These are phyloP conservation scores for Stipa capillata DNA, from an alignment of 176 grass and related monocot genomes.

Conservation along the genomic window DNA sequence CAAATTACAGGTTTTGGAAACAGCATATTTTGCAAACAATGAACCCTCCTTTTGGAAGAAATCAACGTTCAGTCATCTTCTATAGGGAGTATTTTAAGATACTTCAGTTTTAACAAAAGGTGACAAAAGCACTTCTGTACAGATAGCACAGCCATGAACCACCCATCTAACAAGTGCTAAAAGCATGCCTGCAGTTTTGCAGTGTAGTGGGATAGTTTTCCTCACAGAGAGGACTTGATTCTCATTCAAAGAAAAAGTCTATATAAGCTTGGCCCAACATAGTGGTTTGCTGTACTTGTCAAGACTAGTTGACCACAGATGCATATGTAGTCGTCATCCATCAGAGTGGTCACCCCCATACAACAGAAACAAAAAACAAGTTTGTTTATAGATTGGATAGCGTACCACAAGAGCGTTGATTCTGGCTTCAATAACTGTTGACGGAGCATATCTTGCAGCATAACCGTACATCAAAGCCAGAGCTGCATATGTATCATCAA, in stretches of 20 bases:
- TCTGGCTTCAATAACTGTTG: conserved; percentile 97
- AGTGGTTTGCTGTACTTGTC: background rate
- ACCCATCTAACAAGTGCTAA: background rate
- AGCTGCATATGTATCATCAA: conserved; percentile 92
- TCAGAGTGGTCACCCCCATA: background rate
- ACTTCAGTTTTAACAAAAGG: background rate
- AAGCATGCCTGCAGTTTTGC: background rate
- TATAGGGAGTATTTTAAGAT: background rate
- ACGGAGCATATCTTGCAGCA: conserved; percentile 98
- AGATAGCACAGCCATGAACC: background rate
- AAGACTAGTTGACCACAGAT: conserved; percentile 3
- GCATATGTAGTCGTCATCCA: background rate
- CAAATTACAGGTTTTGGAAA: background rate
- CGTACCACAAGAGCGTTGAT: conserved; percentile 97
- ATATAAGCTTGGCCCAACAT: background rate
- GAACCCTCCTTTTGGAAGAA: background rate
- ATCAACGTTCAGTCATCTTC: background rate
- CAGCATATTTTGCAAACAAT: background rate
- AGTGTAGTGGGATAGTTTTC: background rate
- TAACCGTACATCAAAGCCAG: conserved; percentile 98
- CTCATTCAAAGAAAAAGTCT: background rate
- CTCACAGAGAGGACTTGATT: background rate
- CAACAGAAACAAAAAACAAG: background rate
- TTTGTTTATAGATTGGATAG: conserved; percentile 8
- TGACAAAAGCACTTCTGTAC: background rate